Conservation (phyloP, 2,329 filamentous ascomycete species). For the Colletotrichum paranaense region DNA sequence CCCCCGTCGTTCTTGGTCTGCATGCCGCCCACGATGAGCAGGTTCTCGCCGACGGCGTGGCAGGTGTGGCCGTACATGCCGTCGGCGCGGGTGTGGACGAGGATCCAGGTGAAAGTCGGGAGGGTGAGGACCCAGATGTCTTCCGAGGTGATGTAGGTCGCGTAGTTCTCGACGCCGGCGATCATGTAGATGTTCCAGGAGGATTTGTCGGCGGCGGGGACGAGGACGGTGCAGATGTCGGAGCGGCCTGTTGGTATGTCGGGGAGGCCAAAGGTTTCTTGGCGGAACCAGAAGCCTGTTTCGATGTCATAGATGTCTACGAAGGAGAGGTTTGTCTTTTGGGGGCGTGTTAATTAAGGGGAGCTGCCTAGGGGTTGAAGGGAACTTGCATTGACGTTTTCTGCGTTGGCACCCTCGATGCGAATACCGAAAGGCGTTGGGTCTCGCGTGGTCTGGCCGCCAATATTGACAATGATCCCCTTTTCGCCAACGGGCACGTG, state of each 20-base stretch:
- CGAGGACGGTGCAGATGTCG: constrained; percentile 37
- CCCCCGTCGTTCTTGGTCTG: constrained; percentile 30
- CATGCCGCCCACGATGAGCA: constrained; percentile 36
- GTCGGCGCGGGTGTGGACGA: constrained; percentile 29
- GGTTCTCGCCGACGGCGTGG: constrained; percentile 34
- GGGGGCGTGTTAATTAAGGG: neutral
- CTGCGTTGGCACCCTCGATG: neutral
- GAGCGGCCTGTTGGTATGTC: constrained; percentile 35
- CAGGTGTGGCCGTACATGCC: constrained; percentile 37
- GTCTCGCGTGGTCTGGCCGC: constrained; percentile 34
- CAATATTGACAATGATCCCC: constrained; percentile 36
- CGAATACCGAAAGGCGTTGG: constrained; percentile 26
- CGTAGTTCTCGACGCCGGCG: constrained; percentile 37
- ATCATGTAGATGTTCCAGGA: constrained; percentile 39
- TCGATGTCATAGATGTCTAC: constrained; percentile 39
- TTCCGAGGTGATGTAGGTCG: constrained; percentile 23
- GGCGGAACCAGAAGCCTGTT: constrained; percentile 38
- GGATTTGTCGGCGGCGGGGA: constrained; percentile 34
- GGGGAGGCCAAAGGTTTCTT: constrained; percentile 36
- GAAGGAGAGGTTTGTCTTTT: constrained; percentile 36
- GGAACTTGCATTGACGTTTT: constrained; percentile 14
- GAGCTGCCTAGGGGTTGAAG: neutral
- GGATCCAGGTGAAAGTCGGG: constrained; percentile 37
- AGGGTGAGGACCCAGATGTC: constrained; percentile 33
- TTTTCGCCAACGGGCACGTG: constrained; percentile 36